Conservation (phyloP, 2,329 filamentous ascomycete genomes). For the Pseudocercospora cruenta region DNA sequence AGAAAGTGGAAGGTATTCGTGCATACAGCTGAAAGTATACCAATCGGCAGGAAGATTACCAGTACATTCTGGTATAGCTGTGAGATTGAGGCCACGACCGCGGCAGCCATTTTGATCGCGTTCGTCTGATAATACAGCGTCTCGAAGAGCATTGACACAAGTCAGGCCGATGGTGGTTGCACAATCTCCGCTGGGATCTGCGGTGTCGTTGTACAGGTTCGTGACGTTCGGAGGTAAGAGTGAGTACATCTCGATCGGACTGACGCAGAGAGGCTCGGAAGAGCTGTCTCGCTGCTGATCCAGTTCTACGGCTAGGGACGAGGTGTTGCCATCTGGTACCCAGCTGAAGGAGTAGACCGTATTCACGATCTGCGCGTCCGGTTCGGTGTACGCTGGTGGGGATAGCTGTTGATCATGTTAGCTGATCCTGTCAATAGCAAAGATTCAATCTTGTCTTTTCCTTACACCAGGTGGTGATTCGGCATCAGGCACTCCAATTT, state of each 20-base stretch:
- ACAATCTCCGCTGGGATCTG: neutral
- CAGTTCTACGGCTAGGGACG: neutral
- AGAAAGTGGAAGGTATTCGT: neutral
- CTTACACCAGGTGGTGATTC: neutral
- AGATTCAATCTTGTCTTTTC: neutral
- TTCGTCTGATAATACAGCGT: neutral
- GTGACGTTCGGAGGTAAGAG: constrained; percentile 1
- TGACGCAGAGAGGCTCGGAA: neutral
- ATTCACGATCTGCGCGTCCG: neutral
- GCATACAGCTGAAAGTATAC: neutral
- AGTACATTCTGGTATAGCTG: neutral
- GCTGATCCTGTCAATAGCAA: neutral
- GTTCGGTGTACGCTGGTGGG: neutral
- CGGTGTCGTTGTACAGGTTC: constrained; percentile 1
- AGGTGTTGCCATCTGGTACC: neutral
- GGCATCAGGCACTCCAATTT: neutral
- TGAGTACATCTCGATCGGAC: neutral
- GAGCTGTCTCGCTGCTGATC: neutral
- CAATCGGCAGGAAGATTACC: neutral
- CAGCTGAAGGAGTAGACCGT: neutral
- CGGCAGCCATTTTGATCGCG: neutral
- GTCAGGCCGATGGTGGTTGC: neutral
- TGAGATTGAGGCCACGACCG: neutral
- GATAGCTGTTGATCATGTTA: neutral
- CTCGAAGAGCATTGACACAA: neutral